Evolutionary conservation across 2,329 filamentous ascomycete species (phyloP), one percentile per base, ranked within the genome.

Genomic region (Podosphaera xanthii): DNA sequence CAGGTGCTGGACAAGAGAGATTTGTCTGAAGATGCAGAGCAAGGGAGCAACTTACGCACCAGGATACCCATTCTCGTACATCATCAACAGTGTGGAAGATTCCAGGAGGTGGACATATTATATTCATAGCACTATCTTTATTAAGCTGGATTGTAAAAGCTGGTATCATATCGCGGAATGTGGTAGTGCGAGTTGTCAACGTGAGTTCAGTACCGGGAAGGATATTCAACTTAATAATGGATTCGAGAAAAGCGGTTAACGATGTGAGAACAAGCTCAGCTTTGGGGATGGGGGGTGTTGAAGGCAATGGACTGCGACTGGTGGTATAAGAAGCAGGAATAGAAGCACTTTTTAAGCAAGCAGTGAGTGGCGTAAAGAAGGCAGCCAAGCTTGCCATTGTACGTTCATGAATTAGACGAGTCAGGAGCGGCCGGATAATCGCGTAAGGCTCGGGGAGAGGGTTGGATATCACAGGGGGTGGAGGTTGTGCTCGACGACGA

Each of bases 401-500:
- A 12, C 63, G 60, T 59, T 68, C 64, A 57, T 70, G 67, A 22
- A 63, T 63, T 10, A 68, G 57, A 9, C 67, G 64, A 1, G 66
- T 66, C 35, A 70, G 69, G 5, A 84, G 69, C 1, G 81, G 79
- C 10, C 79, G 76, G 22, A 86, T 69, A 31, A 86, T 72, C n/a
- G 74, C 71, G 58, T 81, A 76, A 52, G 78, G 72, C 14, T 58
- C 57, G 34, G 44, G 7, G 38, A 50, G 31, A 2, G 74, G 74
- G 5, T 70, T 72, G 31, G 75, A 68, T 67, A 4, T 64, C 48
- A 69, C 65, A 14, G 82, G 77, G 6, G 74, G 72, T 7, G 83
- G 82, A 1, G 81, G 74, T 36, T 82, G 78, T 1, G 83, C 84
- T 59, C 89, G 80, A 50, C 78, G 78, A 46, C 81, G 74, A 61